phyloP scores from a whole-genome alignment of 306 rosid species.

The Pachyrhizus erosus region DNA sequence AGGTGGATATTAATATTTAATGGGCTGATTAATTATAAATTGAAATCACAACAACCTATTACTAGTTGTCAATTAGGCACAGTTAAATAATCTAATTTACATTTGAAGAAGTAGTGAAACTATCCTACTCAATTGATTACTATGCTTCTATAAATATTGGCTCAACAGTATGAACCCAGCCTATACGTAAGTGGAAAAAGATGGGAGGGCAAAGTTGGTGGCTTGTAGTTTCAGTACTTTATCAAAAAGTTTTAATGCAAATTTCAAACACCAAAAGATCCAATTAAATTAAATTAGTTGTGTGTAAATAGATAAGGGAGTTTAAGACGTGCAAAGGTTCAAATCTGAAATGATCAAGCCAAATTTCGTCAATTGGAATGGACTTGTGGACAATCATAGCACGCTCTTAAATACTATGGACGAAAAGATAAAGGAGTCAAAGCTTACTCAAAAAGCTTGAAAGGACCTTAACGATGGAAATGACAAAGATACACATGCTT shows the following conservation, averaged over 20 bases:
- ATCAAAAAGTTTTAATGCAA: slow-evolving; percentile 16
- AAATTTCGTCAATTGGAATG: slow-evolving; percentile 30
- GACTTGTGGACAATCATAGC: slow-evolving; percentile 28
- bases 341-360: slow-evolving; percentile 30
- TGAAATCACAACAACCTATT: not conserved
- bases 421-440: slow-evolving; percentile 42
- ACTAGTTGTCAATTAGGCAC: not conserved
- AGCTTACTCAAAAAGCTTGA: slow-evolving; percentile 42
- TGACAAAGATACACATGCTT: slow-evolving; percentile 29
- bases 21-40: not conserved
- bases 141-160: not conserved
- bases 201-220: slow-evolving; percentile 34
- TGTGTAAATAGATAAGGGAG: not conserved
- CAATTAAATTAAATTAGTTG: not conserved
- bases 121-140: not conserved
- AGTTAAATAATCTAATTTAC: not conserved
- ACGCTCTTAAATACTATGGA: slow-evolving; percentile 1
- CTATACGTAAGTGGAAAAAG: slow-evolving; percentile 23
- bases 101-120: not conserved
- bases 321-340: slow-evolving; percentile 38
- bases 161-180: not conserved
- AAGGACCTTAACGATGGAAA: slow-evolving; percentile 22
- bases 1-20: not conserved
- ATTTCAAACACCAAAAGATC: not conserved
- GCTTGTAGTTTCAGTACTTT: slow-evolving; percentile 16